Evolutionary conservation across 306 rosid species (phyloP).

Genomic region (Dalbergia cochinchinensis): DNA sequence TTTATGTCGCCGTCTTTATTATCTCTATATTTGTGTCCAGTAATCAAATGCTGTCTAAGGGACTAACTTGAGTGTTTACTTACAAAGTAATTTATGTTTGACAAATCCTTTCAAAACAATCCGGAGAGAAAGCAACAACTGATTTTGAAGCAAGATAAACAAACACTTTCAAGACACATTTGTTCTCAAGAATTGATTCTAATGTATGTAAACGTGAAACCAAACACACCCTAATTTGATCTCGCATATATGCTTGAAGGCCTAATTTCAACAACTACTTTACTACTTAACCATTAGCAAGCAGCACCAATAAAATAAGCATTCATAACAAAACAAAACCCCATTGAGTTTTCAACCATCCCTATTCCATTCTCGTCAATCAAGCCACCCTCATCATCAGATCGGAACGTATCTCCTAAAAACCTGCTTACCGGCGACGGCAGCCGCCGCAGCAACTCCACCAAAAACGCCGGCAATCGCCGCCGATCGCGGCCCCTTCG

Average conservation of each 20-base stretch:
- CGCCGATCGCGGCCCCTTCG: constrained; percentile 72
- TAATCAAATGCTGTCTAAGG: too few species aligned
- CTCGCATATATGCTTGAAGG: neutral
- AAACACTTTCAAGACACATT: too few species aligned
- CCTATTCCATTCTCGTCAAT: neutral
- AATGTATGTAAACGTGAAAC: too few species aligned
- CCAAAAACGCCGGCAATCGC: constrained; percentile 78
- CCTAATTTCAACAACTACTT: neutral
- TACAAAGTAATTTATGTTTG: too few species aligned
- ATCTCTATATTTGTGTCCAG: too few species aligned
- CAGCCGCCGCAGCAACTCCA: constrained; percentile 68
- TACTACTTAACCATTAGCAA: neutral
- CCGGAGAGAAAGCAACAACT: too few species aligned
- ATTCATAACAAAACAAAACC: neutral
- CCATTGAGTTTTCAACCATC: neutral
- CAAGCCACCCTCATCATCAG: neutral
- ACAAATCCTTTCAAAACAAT: too few species aligned
- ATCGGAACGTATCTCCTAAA: constrained; percentile 70
- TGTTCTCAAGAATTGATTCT: too few species aligned
- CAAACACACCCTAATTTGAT: too few species aligned
- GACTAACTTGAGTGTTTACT: too few species aligned
- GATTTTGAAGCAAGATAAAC: too few species aligned
- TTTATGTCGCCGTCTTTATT: too few species aligned
- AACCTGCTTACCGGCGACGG: constrained; percentile 69
- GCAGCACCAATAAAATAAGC: neutral